Evolutionary conservation across 2,329 filamentous ascomycete species (phyloP), one percentile per base, ranked within the genome.

Genomic region (Fusarium subtropicale): DNA sequence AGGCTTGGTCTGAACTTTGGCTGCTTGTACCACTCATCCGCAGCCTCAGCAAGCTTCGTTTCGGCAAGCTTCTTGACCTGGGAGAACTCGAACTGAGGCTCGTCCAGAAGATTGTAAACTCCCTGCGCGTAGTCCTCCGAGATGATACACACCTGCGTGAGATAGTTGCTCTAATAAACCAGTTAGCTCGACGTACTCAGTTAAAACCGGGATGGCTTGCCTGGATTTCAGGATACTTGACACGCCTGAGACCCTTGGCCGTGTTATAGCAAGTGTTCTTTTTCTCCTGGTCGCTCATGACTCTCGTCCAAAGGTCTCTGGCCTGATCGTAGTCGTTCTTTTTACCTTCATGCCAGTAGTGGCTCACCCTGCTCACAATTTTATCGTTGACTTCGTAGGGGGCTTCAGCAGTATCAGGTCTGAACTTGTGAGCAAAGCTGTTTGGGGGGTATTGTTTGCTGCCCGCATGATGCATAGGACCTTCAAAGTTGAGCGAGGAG

Each of bases 241-340:
- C 31, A 5, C 30, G 42, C 1, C 42, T 26, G 20, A 63, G 48
- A 11, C 57, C 57, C 20, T 63, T 48, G 20, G 57, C 18, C 4
- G 36, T 56, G 36, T 63, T 63, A 10, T 50, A 48, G 10, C 42
- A 56, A 28, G 60, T 48, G 3, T 63, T 56, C 30, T 63, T 62
- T 36, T 47, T 63, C 31, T 50, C 36, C 13, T 63, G 34, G 2
- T 34, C 48, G 7, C 58, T 50, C 48, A 63, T 63, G 5, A 45
- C 26, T 22, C 36, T 63, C 1, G n/a, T 48, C 42, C 48, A 63
- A 12, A 62, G 20, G 15, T 62, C 42, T 15, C 47, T 61, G 3
- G 47, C 47, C 6, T 55, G 47, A 12, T 55, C 47, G 0, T 63
- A 61, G 12, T 47, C 34, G 10, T 61, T 38, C 47, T 63, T 63